Conservation (phyloP, 2,329 filamentous ascomycete genomes). For the Claviceps sorghi region DNA sequence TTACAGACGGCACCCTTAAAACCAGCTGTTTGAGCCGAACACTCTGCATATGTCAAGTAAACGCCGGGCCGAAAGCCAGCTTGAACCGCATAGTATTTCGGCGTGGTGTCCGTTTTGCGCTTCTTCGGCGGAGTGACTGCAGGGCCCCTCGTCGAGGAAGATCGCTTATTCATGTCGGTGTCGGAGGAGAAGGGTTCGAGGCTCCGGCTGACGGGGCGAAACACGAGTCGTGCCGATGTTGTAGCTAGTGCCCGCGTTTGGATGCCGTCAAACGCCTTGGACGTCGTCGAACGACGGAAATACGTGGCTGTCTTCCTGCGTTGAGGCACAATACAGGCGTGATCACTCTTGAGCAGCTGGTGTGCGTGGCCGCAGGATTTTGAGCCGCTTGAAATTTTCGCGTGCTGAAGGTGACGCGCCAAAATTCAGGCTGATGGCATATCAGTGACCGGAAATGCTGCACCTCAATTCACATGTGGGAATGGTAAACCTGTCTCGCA, state of each 20-base stretch:
- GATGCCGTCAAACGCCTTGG: background rate
- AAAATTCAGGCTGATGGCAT: constrained; percentile 17
- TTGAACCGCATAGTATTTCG: constrained; percentile 51
- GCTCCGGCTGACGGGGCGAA: constrained; percentile 10
- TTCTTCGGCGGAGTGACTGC: constrained; percentile 24
- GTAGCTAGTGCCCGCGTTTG: background rate
- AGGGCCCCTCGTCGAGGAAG: constrained; percentile 10
- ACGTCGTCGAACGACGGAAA: background rate
- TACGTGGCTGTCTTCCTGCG: background rate
- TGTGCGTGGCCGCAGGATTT: constrained; percentile 5
- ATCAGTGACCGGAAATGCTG: background rate
- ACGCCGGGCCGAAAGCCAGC: constrained; percentile 43
- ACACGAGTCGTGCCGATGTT: constrained; percentile 5
- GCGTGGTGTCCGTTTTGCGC: constrained; percentile 30
- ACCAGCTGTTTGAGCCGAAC: constrained; percentile 43
- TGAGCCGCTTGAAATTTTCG: constrained; percentile 10
- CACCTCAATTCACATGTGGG: background rate
- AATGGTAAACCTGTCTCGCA: background rate
- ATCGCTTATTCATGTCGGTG: constrained; percentile 18
- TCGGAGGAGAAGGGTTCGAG: background rate
- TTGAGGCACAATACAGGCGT: background rate
- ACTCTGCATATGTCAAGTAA: constrained; percentile 48
- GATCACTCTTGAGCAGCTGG: background rate
- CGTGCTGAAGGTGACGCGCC: constrained; percentile 11
- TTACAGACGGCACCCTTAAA: constrained; percentile 53